These are phyloP conservation scores for Phytophthora ramorum DNA, from an alignment of 352 stramenopile species.

Conservation along the genomic window DNA sequence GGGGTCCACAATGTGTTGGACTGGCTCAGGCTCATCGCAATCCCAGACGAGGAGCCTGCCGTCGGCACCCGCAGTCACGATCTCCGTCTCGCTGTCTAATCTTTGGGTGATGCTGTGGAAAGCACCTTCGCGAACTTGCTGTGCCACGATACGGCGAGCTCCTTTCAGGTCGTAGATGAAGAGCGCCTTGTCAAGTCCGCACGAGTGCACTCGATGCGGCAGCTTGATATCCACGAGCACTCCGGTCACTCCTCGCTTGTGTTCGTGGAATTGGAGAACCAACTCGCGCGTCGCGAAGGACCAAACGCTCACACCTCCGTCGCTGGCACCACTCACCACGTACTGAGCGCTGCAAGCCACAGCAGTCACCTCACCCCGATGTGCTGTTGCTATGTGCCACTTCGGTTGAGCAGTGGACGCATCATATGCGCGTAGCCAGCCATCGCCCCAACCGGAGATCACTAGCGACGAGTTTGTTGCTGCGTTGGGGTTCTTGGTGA, in stretches of 20 bases:
- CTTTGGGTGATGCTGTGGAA: conserved; percentile 90
- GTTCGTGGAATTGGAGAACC: conserved; percentile 92
- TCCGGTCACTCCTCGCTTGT: conserved; percentile 82
- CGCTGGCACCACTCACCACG: conserved; percentile 81
- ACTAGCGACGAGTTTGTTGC: conserved; percentile 34
- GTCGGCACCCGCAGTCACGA: conserved; percentile 86
- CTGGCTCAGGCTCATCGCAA: conserved; percentile 87
- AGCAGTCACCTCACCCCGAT: conserved; percentile 85
- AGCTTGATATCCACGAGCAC: conserved; percentile 82
- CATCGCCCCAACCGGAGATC: conserved; percentile 78
- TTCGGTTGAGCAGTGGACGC: conserved; percentile 52
- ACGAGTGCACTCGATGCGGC: conserved; percentile 89
- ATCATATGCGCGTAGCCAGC: conserved; percentile 77
- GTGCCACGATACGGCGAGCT: conserved; percentile 80
- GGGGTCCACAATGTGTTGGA: conserved; percentile 57
- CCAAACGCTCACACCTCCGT: conserved; percentile 92
- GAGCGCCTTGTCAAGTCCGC: conserved; percentile 82
- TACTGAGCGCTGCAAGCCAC: conserved; percentile 71
- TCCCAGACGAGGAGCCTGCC: conserved; percentile 91
- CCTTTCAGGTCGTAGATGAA: conserved; percentile 94
- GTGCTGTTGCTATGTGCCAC: conserved; percentile 90
- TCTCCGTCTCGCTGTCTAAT: conserved; percentile 90
- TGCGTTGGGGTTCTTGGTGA: conserved; percentile 33
- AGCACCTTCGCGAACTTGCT: conserved; percentile 79
- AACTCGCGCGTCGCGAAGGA: conserved; percentile 83